Conservation (phyloP, 2,329 filamentous ascomycete genomes). For the Basipetospora chlamydospora region DNA sequence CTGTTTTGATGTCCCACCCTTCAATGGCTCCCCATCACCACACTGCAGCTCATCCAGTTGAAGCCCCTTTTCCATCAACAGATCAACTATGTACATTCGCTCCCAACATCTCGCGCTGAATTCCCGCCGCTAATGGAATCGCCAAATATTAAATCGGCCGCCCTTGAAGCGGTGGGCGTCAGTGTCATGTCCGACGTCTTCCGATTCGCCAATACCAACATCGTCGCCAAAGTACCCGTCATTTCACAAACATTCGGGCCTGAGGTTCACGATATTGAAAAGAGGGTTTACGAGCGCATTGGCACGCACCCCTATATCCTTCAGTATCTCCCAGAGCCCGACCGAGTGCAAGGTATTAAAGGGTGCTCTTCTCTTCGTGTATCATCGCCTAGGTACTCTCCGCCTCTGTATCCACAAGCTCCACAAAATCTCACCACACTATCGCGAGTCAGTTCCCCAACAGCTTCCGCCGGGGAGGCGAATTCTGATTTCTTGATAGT, state of each 20-base stretch:
- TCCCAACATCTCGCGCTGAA: too few relatives aligned
- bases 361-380: not conserved
- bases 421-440: not conserved
- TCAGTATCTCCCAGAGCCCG: not conserved
- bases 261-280: not conserved
- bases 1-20: too few relatives aligned
- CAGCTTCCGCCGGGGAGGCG: too few relatives aligned
- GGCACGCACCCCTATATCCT: conserved; percentile 1
- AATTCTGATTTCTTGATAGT: too few relatives aligned
- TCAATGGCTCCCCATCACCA: too few relatives aligned
- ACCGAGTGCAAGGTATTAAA: not conserved
- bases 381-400: not conserved
- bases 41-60: too few relatives aligned
- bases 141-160: not conserved
- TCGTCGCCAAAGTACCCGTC: conserved; percentile 1
- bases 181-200: not conserved
- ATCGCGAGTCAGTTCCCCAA: not conserved
- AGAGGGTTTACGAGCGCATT: not conserved
- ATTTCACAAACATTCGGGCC: not conserved
- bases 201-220: not conserved
- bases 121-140: too few relatives aligned
- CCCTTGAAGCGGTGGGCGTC: not conserved
- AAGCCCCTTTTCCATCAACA: too few relatives aligned
- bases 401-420: not conserved
- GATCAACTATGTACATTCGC: too few relatives aligned